Percentiles rank a stretch among this genome's conserved stretches.
phyloP scores from a whole-genome alignment of 2,329 filamentous ascomycete genomes.

The Hypoxylon sp. region DNA sequence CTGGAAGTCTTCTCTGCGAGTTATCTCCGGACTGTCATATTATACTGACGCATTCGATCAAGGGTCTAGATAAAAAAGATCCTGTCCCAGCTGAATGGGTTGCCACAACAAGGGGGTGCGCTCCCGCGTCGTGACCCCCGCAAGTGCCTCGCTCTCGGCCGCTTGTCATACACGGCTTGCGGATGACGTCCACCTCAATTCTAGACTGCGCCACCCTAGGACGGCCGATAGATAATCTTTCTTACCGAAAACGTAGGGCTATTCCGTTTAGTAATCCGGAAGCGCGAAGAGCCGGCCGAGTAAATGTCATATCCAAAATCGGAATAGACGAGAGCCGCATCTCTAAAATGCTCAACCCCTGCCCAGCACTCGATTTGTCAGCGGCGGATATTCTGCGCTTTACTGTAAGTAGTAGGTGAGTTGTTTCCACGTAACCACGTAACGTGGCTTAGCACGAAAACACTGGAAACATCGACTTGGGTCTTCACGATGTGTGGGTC shows the following conservation, averaged over 20 bases:
- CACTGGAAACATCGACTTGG: neutral
- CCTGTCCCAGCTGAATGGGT: neutral
- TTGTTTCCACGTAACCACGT: slow-evolving; percentile 1
- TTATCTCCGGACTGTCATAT: neutral
- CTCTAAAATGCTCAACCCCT: neutral
- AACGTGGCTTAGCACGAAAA: slow-evolving; percentile 8
- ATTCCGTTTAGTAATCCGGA: neutral
- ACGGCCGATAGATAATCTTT: neutral
- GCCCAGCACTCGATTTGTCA: neutral
- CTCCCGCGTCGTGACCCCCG: slow-evolving; percentile 1
- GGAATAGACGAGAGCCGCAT: neutral
- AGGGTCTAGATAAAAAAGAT: neutral
- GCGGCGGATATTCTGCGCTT: neutral
- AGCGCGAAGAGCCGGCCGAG: neutral
- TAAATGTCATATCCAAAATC: neutral
- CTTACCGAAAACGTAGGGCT: neutral
- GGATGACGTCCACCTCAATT: neutral
- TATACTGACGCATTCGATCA: neutral
- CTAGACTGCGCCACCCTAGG: neutral
- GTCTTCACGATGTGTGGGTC: neutral
- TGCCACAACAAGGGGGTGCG: neutral
- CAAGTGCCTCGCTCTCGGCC: neutral
- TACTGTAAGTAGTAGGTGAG: neutral
- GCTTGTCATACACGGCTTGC: neutral
- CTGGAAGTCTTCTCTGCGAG: neutral